These are phyloP conservation scores for Periconia sp. DNA, from an alignment of 2,329 filamentous ascomycete species.

Conservation along the genomic window DNA sequence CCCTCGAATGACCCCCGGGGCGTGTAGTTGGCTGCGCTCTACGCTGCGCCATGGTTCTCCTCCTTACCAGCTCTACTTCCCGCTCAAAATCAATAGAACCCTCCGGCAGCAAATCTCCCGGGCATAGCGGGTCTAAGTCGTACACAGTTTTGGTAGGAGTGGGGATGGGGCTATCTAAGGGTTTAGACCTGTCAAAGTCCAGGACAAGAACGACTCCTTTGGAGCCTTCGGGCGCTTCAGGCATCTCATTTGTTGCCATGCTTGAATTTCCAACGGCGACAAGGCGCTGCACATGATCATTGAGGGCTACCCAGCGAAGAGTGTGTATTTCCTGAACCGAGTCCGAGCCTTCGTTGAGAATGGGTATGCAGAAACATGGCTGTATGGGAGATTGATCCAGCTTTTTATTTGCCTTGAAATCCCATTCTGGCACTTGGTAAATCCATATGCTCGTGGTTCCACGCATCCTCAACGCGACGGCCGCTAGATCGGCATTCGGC, in stretches of 20 bases:
- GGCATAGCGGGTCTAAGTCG: slow-evolving; percentile 40
- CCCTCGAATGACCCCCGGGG: slow-evolving; percentile 34
- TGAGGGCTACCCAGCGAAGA: slow-evolving; percentile 39
- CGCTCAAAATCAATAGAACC: slow-evolving; percentile 44
- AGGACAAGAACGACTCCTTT: slow-evolving; percentile 42
- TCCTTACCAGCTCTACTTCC: slow-evolving; percentile 44
- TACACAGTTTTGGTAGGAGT: slow-evolving; percentile 34
- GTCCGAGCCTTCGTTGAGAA: slow-evolving; percentile 33
- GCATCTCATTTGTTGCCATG: slow-evolving; percentile 23
- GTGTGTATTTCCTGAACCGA: slow-evolving; percentile 40
- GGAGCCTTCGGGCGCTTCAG: slow-evolving; percentile 31
- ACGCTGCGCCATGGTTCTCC: slow-evolving; percentile 40
- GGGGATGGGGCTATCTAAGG: slow-evolving; percentile 20
- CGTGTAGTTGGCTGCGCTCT: slow-evolving; percentile 30
- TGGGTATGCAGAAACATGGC: slow-evolving; percentile 41
- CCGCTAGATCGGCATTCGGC: slow-evolving; percentile 39
- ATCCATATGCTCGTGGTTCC: slow-evolving; percentile 44
- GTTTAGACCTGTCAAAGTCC: slow-evolving; percentile 40
- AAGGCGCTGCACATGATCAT: slow-evolving; percentile 35
- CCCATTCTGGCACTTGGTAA: slow-evolving; percentile 41
- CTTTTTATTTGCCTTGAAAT: slow-evolving; percentile 31
- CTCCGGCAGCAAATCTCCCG: slow-evolving; percentile 42
- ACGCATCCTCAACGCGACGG: slow-evolving; percentile 41
- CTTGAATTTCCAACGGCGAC: slow-evolving; percentile 42
- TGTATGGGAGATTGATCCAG: slow-evolving; percentile 35